A percentile compares a stretch with the other conserved stretches of the same genome.
phyloP scores from a whole-genome alignment of 2,329 filamentous ascomycete genomes.

The Helotiales sp. region DNA sequence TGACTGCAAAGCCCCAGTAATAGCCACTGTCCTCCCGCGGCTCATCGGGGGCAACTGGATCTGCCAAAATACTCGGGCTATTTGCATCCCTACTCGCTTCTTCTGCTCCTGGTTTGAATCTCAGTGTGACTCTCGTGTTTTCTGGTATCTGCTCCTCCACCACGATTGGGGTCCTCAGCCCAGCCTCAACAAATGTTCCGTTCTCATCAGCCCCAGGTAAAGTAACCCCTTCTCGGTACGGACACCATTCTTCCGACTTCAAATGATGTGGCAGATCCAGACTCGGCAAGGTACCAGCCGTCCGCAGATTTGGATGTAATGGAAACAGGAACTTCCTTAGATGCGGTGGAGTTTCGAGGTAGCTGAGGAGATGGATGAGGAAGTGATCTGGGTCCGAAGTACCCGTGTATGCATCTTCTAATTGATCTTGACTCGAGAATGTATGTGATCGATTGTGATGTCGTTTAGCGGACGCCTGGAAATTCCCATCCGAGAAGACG shows the following conservation, averaged over 20 bases:
- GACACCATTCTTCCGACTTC: constrained; percentile 72
- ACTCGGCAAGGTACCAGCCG: constrained; percentile 71
- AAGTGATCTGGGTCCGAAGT: constrained; percentile 77
- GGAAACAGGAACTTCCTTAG: constrained; percentile 75
- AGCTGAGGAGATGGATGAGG: constrained; percentile 74
- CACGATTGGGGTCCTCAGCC: constrained; percentile 52
- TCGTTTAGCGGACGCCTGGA: constrained; percentile 28
- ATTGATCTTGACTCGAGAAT: constrained; percentile 41
- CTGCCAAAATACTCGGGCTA: constrained; percentile 40
- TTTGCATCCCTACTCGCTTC: constrained; percentile 35
- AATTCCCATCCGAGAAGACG: constrained; percentile 72
- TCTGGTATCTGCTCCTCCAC: constrained; percentile 55
- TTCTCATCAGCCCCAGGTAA: constrained; percentile 44
- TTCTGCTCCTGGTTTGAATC: constrained; percentile 51
- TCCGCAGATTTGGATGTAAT: constrained; percentile 73
- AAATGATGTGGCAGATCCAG: constrained; percentile 86
- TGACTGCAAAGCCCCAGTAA: constrained; percentile 82
- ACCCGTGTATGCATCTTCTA: constrained; percentile 56
- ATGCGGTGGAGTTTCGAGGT: constrained; percentile 82
- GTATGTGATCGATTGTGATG: constrained; percentile 24
- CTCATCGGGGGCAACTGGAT: constrained; percentile 64
- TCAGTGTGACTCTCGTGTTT: constrained; percentile 73
- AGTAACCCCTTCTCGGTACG: constrained; percentile 77
- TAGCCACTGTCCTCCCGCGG: constrained; percentile 77
- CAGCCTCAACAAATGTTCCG: constrained; percentile 58